Evolutionary conservation across 2,329 filamentous ascomycete genomes (phyloP), one percentile per base, ranked within the genome.

Genomic region (Epichloe bromicola): DNA sequence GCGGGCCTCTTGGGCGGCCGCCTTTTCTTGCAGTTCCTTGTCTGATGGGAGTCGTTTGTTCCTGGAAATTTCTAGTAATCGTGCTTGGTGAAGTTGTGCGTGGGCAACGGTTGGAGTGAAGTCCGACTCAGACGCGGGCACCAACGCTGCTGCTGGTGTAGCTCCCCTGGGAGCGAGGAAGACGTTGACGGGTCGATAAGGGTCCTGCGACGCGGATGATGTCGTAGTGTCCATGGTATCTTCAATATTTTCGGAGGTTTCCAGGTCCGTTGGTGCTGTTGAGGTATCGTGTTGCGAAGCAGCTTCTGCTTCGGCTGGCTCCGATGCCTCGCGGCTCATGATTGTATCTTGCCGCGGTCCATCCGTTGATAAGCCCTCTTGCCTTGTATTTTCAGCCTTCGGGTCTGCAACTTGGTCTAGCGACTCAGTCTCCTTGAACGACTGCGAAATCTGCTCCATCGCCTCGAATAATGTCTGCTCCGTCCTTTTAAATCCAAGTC

Each of bases 21-120:
- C 82, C 56, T 82, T 80, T 23, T 83, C 82, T 37, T 82, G 83
- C 11, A 94, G 72, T 63, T 97, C 91, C 36, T 79, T 80, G 66
- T 97, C 89, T 1, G 88, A 94, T 5, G 80, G 79, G 1, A 97
- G 78, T 19, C 88, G 83, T 55, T 78, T 83, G 65, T 95, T 95
- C 54, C 82, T 80, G 2, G 79, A 74, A 44, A 71, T 73, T 36
- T 74, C 70, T 50, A 76, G 72, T 1, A 93, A 74, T 2, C 80
- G 74, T 12, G 78, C 75, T 68, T 93, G 89, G 66, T 84, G 86
- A 38, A 80, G 75, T 65, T 83, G 85, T 55, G 80, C 88, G 67
- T 86, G 88, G 51, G 80, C 83, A 60, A 88, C 81, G 50, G 79
- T 88, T 38, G 80, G 88, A 46, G 79, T 75, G 65, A 85, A 95